Evolutionary conservation across 306 rosid genomes (phyloP).

Genomic region (Argentina anserina): DNA sequence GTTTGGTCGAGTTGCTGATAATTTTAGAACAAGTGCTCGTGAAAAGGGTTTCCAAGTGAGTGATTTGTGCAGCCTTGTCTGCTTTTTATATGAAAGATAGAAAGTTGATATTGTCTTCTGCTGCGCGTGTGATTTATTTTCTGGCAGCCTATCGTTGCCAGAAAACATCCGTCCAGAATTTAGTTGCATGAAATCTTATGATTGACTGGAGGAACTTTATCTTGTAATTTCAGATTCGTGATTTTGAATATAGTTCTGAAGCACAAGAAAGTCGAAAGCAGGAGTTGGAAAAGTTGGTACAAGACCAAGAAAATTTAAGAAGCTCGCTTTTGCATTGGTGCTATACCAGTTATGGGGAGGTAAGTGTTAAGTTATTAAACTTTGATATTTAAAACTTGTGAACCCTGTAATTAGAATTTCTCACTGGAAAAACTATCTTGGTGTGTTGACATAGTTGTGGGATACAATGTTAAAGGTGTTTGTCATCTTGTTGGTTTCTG

Average conservation of each 20-base stretch:
- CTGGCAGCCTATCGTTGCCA: background rate
- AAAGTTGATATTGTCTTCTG: background rate
- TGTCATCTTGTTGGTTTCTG: background rate
- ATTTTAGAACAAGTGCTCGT: constrained; percentile 78
- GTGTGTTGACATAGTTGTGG: background rate
- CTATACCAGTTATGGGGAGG: constrained; percentile 90
- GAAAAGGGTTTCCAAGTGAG: constrained; percentile 89
- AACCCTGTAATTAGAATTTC: background rate
- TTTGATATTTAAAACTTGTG: background rate
- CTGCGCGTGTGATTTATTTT: background rate
- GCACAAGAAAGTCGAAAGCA: constrained; percentile 71
- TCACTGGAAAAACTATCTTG: background rate
- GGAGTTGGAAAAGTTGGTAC: constrained; percentile 72
- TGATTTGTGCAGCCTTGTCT: constrained; percentile 16
- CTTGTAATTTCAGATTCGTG: constrained; percentile 65
- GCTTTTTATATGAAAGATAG: constrained; percentile 16
- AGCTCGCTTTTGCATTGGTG: constrained; percentile 90
- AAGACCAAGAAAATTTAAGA: constrained; percentile 76
- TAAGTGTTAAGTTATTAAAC: constrained; percentile 22
- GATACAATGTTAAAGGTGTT: background rate
- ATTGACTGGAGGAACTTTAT: constrained; percentile 27
- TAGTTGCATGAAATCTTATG: constrained; percentile 15
- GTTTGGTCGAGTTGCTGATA: constrained; percentile 80
- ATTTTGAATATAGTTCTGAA: constrained; percentile 76
- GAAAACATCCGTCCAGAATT: constrained; percentile 9